A percentile compares a stretch with the other conserved stretches of the same genome.
Conservation (phyloP, 2,329 filamentous ascomycete species). For the Taxawa tesnikishii region DNA sequence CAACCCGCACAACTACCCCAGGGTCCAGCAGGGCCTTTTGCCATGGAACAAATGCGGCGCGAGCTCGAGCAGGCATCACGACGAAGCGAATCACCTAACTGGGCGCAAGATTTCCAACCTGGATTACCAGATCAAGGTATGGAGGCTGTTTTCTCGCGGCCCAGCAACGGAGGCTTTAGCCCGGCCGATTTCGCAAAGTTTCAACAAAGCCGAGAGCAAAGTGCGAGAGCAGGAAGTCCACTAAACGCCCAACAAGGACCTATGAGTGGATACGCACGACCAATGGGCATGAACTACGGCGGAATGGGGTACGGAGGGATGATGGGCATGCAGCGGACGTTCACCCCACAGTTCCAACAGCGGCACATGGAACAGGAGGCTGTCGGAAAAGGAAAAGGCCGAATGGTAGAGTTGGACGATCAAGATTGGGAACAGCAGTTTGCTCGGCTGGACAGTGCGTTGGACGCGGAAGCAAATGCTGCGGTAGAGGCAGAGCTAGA, state of each 20-base stretch:
- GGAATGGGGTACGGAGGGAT: conserved; percentile 42
- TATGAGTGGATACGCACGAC: conserved; percentile 43
- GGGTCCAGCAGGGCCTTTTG: conserved; percentile 44
- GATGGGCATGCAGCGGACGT: conserved; percentile 36
- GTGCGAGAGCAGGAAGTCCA: conserved; percentile 6
- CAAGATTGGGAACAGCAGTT: conserved; percentile 95
- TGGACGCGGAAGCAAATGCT: conserved; percentile 53
- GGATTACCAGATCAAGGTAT: conserved; percentile 49
- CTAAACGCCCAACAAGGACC: conserved; percentile 17
- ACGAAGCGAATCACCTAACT: conserved; percentile 42
- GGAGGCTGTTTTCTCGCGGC: conserved; percentile 57
- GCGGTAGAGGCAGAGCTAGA: conserved; percentile 80
- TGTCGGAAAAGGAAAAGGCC: conserved; percentile 67
- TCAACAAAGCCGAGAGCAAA: conserved; percentile 41
- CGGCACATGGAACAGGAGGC: conserved; percentile 33
- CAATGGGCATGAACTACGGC: conserved; percentile 44
- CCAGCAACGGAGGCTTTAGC: conserved; percentile 45
- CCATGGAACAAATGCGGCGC: conserved; percentile 54
- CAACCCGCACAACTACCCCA: conserved; percentile 53
- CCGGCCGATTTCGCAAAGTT: conserved; percentile 82
- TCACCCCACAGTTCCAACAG: conserved; percentile 24
- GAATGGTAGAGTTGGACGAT: conserved; percentile 84
- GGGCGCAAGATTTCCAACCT: conserved; percentile 53
- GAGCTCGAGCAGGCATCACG: conserved; percentile 46
- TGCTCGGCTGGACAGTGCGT: conserved; percentile 62